Evolutionary conservation across 768 basidiomycete species (phyloP).

Genomic region (Mycena olivaceomarginata): DNA sequence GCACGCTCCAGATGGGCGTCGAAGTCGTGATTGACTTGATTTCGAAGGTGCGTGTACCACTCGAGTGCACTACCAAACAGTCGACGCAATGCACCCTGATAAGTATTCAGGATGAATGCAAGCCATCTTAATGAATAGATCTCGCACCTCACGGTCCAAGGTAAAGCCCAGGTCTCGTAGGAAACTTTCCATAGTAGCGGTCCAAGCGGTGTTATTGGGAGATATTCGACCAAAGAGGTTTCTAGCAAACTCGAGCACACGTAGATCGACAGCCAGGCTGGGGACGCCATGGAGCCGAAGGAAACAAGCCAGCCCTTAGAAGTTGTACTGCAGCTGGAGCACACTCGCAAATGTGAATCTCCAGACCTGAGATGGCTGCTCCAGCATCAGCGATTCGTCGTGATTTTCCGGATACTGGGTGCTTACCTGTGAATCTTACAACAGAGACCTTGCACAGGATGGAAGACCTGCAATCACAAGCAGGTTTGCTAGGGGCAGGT

Average conservation of each 20-base stretch:
- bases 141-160: constrained; percentile 2
- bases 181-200: constrained; percentile 39
- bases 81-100: not conserved
- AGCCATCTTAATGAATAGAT: too few species aligned
- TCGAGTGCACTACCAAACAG: not conserved
- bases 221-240: constrained; percentile 41
- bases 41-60: constrained; percentile 18
- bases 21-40: not conserved
- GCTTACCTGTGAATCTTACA: constrained; percentile 1
- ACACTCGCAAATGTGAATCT: not conserved
- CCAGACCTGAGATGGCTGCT: not conserved
- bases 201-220: constrained; percentile 48
- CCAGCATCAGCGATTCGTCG: not conserved
- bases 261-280: not conserved
- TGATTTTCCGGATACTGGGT: not conserved
- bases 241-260: constrained; percentile 45
- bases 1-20: not conserved
- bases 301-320: constrained; percentile 48
- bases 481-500: not conserved
- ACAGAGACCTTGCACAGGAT: not conserved
- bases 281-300: constrained; percentile 47
- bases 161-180: not conserved
- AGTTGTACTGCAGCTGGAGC: constrained; percentile 42
- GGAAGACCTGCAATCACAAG: not conserved
- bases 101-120: too few species aligned